Evolutionary conservation across 139 green algal species (phyloP), one percentile per base, ranked within the genome.

Genomic region (Limnomonas spitsbergensis): DNA sequence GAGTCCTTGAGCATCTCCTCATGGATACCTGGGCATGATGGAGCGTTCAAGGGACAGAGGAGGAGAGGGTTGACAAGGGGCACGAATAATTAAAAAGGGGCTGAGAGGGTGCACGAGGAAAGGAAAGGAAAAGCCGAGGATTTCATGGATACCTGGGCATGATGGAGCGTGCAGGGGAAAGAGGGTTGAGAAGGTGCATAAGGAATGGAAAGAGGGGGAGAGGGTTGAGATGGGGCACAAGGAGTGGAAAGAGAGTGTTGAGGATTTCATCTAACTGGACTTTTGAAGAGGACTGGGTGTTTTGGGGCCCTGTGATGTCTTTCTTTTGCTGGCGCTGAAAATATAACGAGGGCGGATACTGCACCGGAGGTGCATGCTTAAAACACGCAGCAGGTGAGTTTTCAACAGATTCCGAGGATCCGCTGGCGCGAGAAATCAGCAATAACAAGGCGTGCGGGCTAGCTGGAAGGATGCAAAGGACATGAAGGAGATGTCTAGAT

Each of bases 1-100:
- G 75, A 74, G 83, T 98, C 94, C 76, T 97, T 96, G 38, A 98
- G 89, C 94, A 98, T 98, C 83, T 97, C 92, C 79, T 96, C 89
- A 78, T 97, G 93, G 70, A 95, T 95, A 69, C 92, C 87, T 91
- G 82, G n/a, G 42, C 2, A n/a, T n/a, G n/a, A n/a, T n/a, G 9
- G 27, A 27, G 42, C 89, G 80, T 82, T 70, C n/a, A 67, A 4
- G 24, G 24, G 26, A 36, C 2, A 27, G 29, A 27, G 42, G 42
- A n/a, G n/a, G n/a, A n/a, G n/a, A n/a, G n/a, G 34, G 24, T 34
- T n/a, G 71, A 32, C 38, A 3, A 38, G 67, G 3, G 40, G 66
- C 56, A 67, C 53, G n/a, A n/a, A n/a, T n/a, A n/a, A n/a, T n/a
- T n/a, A n/a, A n/a, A 40, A 68, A 53, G 20, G 52, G 29, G 67